Conservation (phyloP, 257 asterid genomes). For the Solanum paucissectum region DNA sequence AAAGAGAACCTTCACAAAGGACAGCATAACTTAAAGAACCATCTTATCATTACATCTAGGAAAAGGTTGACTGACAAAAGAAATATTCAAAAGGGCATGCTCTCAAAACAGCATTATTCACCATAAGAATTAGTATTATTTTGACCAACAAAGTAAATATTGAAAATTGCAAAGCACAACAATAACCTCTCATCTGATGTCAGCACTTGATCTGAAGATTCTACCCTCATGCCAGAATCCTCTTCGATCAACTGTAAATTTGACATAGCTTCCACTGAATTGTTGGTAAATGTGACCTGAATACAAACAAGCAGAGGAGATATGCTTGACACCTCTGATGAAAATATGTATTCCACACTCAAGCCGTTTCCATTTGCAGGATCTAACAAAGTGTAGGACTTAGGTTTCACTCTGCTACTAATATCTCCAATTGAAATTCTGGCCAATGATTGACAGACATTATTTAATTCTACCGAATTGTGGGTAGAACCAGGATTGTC, state of each 20-base stretch:
- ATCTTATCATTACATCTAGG: neutral
- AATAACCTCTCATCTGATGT: constrained; percentile 10
- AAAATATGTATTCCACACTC: constrained; percentile 58
- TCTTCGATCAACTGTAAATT: constrained; percentile 57
- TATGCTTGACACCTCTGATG: constrained; percentile 58
- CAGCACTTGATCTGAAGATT: constrained; percentile 42
- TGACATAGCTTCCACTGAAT: constrained; percentile 56
- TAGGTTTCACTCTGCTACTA: constrained; percentile 62
- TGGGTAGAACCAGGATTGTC: constrained; percentile 52
- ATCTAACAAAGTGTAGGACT: constrained; percentile 51
- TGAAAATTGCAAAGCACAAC: neutral
- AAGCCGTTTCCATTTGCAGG: constrained; percentile 80
- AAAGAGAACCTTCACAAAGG: neutral
- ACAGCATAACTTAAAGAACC: neutral
- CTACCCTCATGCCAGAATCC: constrained; percentile 32
- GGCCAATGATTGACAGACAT: constrained; percentile 51
- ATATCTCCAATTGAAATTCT: constrained; percentile 82
- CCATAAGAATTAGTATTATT: neutral
- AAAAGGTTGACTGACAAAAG: neutral
- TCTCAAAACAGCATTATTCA: neutral
- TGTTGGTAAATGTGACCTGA: constrained; percentile 53
- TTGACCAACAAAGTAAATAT: neutral
- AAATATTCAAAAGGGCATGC: neutral
- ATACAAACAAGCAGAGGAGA: constrained; percentile 57
- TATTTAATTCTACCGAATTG: constrained; percentile 29